Base-by-base conservation (phyloP, 345 rosid genomes). In the Isatis tinctoria region DNA sequence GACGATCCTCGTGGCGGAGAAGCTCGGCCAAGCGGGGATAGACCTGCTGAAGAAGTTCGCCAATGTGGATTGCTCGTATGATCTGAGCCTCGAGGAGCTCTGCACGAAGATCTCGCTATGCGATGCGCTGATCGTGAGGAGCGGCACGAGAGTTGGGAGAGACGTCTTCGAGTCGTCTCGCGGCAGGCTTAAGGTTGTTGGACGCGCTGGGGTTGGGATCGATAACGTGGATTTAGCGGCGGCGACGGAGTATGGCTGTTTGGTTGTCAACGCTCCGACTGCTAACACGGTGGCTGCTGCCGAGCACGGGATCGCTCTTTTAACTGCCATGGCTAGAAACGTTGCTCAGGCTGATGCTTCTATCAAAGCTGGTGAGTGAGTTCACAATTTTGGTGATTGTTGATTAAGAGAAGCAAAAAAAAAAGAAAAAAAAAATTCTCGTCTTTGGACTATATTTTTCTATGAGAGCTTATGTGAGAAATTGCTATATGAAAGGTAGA, bases 281-380 rank as follows among this genome's bases (percentile, higher is more conserved):
- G 86, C 88, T 0, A 85, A 85, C 62, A 85, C 86, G 4, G 73
- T 83, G 20, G 86, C 88, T 10, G 88, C 88, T 41, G 88, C 86
- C 0, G 86, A 85, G 43, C 88, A 85, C 39, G 88, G 85, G 35
- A 81, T 85, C 37, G 88, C 87, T 9, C 77, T 85, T 75, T 57
- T 85, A 13, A 67, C 82, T 24, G 74, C 87, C 20, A 81, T 83
- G 85, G 81, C 87, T 44, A 74, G 88, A n/a, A 85, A 85, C 56
- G 65, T 85, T 30, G 82, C 88, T 60, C 87, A 83, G 60, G 85
- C 85, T 51, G 82, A 83, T 83, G 84, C 87, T 49, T 85, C 88
- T 36, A 48, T 86, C 45, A 87, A 87, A 75, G 73, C 90, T 54
- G 92, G 92, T 87, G 10, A 59, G 92, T 87, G 10, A 59, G 35